phyloP scores from a whole-genome alignment of 805 yeast genomes.

The Wickerhamiella allomyrinae region DNA sequence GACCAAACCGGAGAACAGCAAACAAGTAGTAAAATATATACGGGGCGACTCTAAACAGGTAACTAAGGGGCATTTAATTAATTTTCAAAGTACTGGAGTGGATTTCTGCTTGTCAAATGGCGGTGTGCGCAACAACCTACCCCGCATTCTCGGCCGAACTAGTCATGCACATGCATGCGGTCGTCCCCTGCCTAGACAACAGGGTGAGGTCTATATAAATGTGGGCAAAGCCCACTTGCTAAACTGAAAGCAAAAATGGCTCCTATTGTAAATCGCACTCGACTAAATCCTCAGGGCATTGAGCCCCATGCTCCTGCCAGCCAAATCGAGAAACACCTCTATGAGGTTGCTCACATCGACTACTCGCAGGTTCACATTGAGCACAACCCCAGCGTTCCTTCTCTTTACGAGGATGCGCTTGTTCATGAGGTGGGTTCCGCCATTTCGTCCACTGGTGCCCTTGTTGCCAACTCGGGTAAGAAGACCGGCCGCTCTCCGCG shows the following conservation, averaged over 20 bases:
- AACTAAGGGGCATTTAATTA: no score
- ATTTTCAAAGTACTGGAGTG: no score
- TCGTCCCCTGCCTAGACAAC: not conserved
- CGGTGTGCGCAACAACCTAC: no score
- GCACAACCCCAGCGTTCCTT: conserved; percentile 88
- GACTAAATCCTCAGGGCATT: conserved; percentile 31
- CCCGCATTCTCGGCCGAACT: not conserved
- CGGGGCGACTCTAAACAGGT: no score
- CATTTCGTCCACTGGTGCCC: conserved; percentile 83
- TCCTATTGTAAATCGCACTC: conserved; percentile 28
- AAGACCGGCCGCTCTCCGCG: conserved; percentile 98
- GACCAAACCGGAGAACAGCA: no score
- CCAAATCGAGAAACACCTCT: conserved; percentile 29
- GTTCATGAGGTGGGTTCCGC: conserved; percentile 75
- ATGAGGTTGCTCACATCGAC: conserved; percentile 30
- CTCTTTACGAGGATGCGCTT: conserved; percentile 87
- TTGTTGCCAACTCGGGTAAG: conserved; percentile 87
- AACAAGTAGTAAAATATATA: no score
- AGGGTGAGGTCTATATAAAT: not conserved
- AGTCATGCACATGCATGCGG: conserved; percentile 1
- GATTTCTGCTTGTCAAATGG: no score
- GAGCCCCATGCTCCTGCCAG: conserved; percentile 28
- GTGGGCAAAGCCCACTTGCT: not conserved
- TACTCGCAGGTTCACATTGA: conserved; percentile 29
- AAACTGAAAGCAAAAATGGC: conserved; percentile 15